Percentiles rank a stretch among this genome's conserved stretches.
These are phyloP conservation scores for Nothophoma quercina DNA, from an alignment of 2,329 filamentous ascomycete species.

Conservation along the genomic window DNA sequence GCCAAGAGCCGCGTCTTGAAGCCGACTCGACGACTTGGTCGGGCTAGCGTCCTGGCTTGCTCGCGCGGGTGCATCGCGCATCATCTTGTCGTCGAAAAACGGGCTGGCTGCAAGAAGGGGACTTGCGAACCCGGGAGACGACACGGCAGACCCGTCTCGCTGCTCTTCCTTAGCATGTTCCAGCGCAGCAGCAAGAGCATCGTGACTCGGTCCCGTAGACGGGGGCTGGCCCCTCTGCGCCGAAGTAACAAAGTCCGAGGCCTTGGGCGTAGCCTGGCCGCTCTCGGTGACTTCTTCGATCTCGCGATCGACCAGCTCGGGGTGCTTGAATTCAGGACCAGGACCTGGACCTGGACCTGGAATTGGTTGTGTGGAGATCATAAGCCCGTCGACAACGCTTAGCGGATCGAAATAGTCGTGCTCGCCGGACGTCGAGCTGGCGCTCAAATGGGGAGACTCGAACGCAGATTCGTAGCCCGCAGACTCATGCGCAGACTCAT, in stretches of 20 bases:
- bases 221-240: slow-evolving; percentile 4
- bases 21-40: slow-evolving; percentile 30
- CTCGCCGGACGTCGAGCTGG: slow-evolving; percentile 31
- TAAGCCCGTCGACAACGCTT: slow-evolving; percentile 26
- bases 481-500: slow-evolving; percentile 52
- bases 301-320: slow-evolving; percentile 38
- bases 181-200: slow-evolving; percentile 35
- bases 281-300: slow-evolving; percentile 61
- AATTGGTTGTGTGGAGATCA: slow-evolving; percentile 24
- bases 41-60: slow-evolving; percentile 26
- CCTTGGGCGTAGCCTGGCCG: slow-evolving; percentile 73
- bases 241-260: slow-evolving; percentile 56
- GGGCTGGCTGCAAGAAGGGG: slow-evolving; percentile 36
- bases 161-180: slow-evolving; percentile 26
- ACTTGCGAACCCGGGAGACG: slow-evolving; percentile 19
- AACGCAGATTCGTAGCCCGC: slow-evolving; percentile 45
- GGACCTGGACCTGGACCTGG: too few relatives aligned
- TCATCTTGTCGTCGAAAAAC: slow-evolving; percentile 35
- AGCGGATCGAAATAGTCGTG: slow-evolving; percentile 34
- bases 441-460: slow-evolving; percentile 46
- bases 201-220: slow-evolving; percentile 24
- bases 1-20: slow-evolving; percentile 42
- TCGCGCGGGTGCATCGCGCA: slow-evolving; percentile 23
- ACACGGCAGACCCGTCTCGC: slow-evolving; percentile 1
- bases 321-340: slow-evolving; percentile 27